Evolutionary conservation across 305 asterid species (phyloP).

Genomic region (Plantago rigida): DNA sequence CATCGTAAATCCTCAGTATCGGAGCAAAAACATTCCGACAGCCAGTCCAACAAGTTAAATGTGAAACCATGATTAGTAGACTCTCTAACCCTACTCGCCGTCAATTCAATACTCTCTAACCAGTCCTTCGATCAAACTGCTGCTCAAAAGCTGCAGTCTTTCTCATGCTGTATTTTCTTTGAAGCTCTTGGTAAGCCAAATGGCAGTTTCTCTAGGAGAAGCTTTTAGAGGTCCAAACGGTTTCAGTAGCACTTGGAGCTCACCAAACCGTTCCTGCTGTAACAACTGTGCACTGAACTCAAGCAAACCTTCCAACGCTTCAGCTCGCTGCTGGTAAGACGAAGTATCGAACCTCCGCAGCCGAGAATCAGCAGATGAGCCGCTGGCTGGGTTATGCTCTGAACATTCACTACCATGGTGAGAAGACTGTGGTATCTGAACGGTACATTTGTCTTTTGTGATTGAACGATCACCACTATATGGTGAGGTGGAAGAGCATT

Average conservation of each 20-base stretch:
- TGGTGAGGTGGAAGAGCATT: slow-evolving; percentile 54
- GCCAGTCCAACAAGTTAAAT: background rate
- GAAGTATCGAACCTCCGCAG: slow-evolving; percentile 68
- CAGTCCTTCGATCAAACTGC: background rate
- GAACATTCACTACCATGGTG: slow-evolving; percentile 58
- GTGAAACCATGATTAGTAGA: background rate
- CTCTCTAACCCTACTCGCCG: background rate
- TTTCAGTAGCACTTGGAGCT: slow-evolving; percentile 76
- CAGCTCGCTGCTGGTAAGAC: slow-evolving; percentile 85
- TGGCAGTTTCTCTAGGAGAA: slow-evolving; percentile 89
- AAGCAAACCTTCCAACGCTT: slow-evolving; percentile 84
- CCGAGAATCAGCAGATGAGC: slow-evolving; percentile 58
- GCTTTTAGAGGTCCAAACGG: slow-evolving; percentile 92
- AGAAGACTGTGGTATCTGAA: slow-evolving; percentile 28
- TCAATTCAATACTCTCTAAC: background rate
- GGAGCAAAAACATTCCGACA: background rate
- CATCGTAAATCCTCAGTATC: background rate
- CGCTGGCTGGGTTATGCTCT: slow-evolving; percentile 42
- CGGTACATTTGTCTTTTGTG: slow-evolving; percentile 72
- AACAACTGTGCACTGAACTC: slow-evolving; percentile 86
- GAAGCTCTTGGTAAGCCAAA: slow-evolving; percentile 94
- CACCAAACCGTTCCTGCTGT: slow-evolving; percentile 84
- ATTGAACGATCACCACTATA: slow-evolving; percentile 38
- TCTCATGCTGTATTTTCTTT: slow-evolving; percentile 46
- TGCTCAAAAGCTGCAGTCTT: background rate